Evolutionary conservation across 140 eudicot species (phyloP).

Genomic region (Bidens hawaiensis): DNA sequence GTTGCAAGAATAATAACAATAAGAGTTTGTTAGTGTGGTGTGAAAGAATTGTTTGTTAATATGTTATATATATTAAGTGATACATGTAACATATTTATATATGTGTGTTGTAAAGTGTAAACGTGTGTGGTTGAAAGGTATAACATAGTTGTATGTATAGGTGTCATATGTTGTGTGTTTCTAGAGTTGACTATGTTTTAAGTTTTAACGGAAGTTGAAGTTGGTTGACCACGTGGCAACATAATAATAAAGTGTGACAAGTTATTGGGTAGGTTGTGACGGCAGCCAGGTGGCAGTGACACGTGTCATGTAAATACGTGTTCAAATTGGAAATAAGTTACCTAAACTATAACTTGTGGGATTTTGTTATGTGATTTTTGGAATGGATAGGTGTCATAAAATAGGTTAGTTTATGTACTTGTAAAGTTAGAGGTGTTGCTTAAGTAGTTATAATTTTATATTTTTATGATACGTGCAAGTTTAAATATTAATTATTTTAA

Average conservation of each 20-base stretch:
- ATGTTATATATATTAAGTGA: neutral
- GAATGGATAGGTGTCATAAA: no score
- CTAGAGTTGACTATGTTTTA: neutral
- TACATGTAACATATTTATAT: neutral
- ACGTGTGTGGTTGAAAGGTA: slow-evolving; percentile 19
- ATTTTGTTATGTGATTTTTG: neutral
- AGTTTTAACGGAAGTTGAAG: slow-evolving; percentile 13
- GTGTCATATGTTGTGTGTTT: slow-evolving; percentile 29
- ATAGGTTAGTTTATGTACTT: slow-evolving; percentile 5
- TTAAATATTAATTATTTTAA: no score
- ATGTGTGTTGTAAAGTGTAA: neutral
- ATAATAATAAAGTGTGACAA: slow-evolving; percentile 28
- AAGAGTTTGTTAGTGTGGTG: neutral
- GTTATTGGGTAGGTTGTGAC: slow-evolving; percentile 32
- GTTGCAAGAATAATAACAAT: neutral
- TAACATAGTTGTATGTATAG: slow-evolving; percentile 8
- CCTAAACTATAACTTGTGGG: no score
- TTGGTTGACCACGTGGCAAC: slow-evolving; percentile 19
- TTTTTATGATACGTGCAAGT: no score
- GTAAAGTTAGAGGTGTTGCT: no score
- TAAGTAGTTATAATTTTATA: no score
- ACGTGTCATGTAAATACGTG: slow-evolving; percentile 33
- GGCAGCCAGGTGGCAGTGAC: slow-evolving; percentile 49
- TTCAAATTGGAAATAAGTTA: slow-evolving; percentile 16
- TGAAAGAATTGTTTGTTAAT: slow-evolving; percentile 14